Base-by-base conservation (phyloP, 345 rosid genomes). In the Noccaea caerulescens region DNA sequence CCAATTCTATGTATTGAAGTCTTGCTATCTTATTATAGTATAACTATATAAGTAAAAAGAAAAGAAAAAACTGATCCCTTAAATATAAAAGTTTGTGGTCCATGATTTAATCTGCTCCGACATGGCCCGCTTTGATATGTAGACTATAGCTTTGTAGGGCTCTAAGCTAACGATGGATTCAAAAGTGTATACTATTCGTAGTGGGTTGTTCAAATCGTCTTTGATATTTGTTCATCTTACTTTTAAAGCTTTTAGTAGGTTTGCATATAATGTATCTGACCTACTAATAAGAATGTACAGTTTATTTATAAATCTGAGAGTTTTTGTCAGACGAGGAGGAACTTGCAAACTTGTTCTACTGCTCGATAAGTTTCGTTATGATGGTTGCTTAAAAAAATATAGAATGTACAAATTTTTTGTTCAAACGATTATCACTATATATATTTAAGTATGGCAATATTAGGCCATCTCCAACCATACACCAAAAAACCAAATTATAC, bases 171-270 rank as follows among this genome's bases (percentile, higher is more conserved):
- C 25, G n/a, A 62, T 42, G 45, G 38, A 33, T 23, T 34, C 16
- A 52, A 1, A 52, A 13, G 62, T 63, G 62, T 63, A 34, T 44
- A 34, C 63, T 54, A 7, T 32, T 54, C 63, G 49, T 72, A 63
- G 50, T 72, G 70, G 57, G 49, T 72, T 63, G 70, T 54, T 72
- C 76, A 36, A 54, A 34, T 53, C 44, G 20, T 53, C 30, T 62
- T 71, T 53, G 18, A 72, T 50, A 16, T 30, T 27, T 71, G 68
- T 39, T 60, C 34, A 50, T 59, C 58, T 67, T 61, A 43, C 27
- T 33, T 71, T 41, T 11, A 11, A 61, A 60, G 53, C 25, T 42
- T 20, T 52, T 32, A 4, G 54, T 33, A 51, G 34, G 68, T 32
- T 60, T 71, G 13, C 4, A 70, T 70, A 7, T 20, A 20, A 1